Evolutionary conservation across 305 asterid genomes (phyloP).

Genomic region (Rubia tinctorum): DNA sequence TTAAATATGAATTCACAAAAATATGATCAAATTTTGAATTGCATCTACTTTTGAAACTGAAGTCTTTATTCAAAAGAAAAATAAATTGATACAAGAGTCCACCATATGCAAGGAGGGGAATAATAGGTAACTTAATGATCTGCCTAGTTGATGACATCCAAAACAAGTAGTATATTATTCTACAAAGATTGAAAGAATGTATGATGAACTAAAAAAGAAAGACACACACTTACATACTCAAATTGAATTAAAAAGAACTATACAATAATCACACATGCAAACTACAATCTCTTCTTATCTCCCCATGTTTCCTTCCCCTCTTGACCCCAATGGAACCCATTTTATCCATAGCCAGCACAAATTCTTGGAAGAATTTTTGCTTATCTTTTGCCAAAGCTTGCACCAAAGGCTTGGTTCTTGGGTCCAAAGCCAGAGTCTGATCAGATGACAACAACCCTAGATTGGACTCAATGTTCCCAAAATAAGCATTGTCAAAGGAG

Average conservation of each 20-base stretch:
- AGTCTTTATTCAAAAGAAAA: no score
- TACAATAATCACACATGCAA: constrained; percentile 27
- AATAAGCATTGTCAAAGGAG: constrained; percentile 75
- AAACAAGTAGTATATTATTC: no score
- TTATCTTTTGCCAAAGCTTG: constrained; percentile 74
- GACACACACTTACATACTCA: no score
- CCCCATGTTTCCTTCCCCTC: constrained; percentile 79
- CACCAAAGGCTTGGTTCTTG: constrained; percentile 70
- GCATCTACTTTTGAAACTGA: no score
- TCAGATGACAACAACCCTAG: constrained; percentile 75
- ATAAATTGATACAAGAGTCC: no score
- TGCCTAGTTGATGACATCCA: no score
- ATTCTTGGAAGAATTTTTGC: constrained; percentile 54
- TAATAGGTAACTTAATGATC: no score
- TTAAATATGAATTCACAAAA: no score
- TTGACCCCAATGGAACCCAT: constrained; percentile 93
- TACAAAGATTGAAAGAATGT: no score
- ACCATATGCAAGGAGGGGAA: no score
- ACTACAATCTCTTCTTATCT: constrained; percentile 67
- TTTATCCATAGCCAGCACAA: constrained; percentile 82
- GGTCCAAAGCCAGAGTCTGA: constrained; percentile 66
- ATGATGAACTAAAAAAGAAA: no score
- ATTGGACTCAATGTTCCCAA: constrained; percentile 77
- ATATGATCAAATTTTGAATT: no score
- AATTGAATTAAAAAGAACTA: neutral